Percentiles rank a stretch among this genome's conserved stretches.
These are phyloP conservation scores for Trametes meyenii DNA, from an alignment of 768 basidiomycete genomes.

Conservation along the genomic window DNA sequence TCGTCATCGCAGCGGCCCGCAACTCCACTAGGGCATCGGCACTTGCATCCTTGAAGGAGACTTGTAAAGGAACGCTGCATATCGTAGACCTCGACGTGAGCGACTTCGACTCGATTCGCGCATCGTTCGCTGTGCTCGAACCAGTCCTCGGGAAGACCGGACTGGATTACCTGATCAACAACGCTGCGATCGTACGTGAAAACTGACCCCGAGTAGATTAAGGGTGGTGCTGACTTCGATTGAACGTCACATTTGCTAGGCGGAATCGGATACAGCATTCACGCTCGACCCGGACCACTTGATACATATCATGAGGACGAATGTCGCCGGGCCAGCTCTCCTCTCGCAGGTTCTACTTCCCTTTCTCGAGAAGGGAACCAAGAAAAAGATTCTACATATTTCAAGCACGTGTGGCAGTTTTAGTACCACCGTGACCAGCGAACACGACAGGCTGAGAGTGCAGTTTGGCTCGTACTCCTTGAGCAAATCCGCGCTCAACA, in stretches of 20 bases:
- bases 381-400: slow-evolving; percentile 24
- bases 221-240: too few species aligned
- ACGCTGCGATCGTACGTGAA: slow-evolving; percentile 35
- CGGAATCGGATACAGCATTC: slow-evolving; percentile 4
- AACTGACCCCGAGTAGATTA: too few species aligned
- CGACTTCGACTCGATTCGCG: slow-evolving; percentile 32
- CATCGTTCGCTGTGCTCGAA: slow-evolving; percentile 26
- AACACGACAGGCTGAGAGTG: background rate
- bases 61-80: slow-evolving; percentile 35
- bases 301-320: slow-evolving; percentile 31
- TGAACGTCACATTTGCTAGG: background rate
- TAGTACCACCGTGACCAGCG: background rate
- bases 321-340: slow-evolving; percentile 40
- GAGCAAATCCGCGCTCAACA: slow-evolving; percentile 21
- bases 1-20: slow-evolving; percentile 36
- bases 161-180: slow-evolving; percentile 44
- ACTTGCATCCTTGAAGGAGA: slow-evolving; percentile 25
- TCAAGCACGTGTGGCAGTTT: slow-evolving; percentile 1
- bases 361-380: slow-evolving; percentile 35
- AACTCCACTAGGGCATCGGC: slow-evolving; percentile 28
- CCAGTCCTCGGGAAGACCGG: slow-evolving; percentile 33
- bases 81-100: slow-evolving; percentile 38
- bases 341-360: slow-evolving; percentile 37
- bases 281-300: slow-evolving; percentile 29
- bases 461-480: background rate